phyloP scores from a whole-genome alignment of 2,329 filamentous ascomycete species.

The Calonectria leucothoes region DNA sequence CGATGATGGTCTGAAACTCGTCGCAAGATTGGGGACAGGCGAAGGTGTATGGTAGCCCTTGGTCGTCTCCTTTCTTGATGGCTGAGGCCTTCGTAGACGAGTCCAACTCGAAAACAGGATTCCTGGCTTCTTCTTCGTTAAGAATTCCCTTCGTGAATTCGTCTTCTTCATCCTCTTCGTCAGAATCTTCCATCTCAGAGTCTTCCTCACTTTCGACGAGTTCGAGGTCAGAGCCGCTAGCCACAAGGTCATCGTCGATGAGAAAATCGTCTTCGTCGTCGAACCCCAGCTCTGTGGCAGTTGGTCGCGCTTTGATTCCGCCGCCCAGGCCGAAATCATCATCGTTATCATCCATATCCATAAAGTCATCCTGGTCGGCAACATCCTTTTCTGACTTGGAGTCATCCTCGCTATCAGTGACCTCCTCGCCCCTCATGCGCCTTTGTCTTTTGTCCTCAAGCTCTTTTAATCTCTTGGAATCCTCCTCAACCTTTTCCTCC shows the following conservation, averaged over 20 bases:
- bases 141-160: slow-evolving; percentile 80
- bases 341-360: slow-evolving; percentile 55
- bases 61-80: slow-evolving; percentile 56
- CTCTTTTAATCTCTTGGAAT: slow-evolving; percentile 80
- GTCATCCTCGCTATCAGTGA: slow-evolving; percentile 72
- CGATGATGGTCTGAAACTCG: slow-evolving; percentile 77
- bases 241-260: slow-evolving; percentile 89
- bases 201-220: slow-evolving; percentile 65
- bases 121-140: slow-evolving; percentile 66
- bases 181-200: slow-evolving; percentile 59
- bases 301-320: slow-evolving; percentile 68
- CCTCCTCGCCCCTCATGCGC: slow-evolving; percentile 88
- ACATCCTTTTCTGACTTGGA: slow-evolving; percentile 55
- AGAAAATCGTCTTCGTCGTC: slow-evolving; percentile 96
- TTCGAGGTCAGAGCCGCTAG: slow-evolving; percentile 80
- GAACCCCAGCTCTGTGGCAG: slow-evolving; percentile 74
- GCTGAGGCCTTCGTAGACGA: slow-evolving; percentile 54
- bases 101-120: slow-evolving; percentile 61
- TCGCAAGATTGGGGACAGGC: slow-evolving; percentile 83
- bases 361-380: slow-evolving; percentile 50
- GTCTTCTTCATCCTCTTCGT: slow-evolving; percentile 66
- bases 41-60: slow-evolving; percentile 84
- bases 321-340: slow-evolving; percentile 71
- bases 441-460: slow-evolving; percentile 85
- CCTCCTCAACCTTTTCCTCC: slow-evolving; percentile 84